These are phyloP conservation scores for Podospora conica DNA, from an alignment of 495 filamentous ascomycete genomes.

Conservation along the genomic window DNA sequence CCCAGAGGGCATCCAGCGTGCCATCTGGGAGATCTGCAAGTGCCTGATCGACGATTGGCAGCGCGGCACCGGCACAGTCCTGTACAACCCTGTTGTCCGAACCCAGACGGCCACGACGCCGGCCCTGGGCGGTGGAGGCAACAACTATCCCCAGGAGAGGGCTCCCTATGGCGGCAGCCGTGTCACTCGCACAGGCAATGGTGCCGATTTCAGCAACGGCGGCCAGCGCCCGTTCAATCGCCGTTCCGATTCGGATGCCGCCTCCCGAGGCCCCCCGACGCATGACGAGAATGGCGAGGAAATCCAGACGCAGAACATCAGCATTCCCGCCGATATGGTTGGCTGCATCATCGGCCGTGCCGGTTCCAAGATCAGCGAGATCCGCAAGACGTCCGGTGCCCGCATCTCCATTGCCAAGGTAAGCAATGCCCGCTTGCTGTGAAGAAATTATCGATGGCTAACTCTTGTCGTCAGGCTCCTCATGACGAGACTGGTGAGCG, in stretches of 20 bases:
- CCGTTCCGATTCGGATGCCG: slow-evolving; percentile 75
- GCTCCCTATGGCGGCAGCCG: slow-evolving; percentile 57
- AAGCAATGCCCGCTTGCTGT: slow-evolving; percentile 10
- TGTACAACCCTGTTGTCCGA: slow-evolving; percentile 93
- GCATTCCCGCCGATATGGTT: slow-evolving; percentile 98
- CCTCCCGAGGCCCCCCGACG: slow-evolving; percentile 65
- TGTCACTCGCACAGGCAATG: slow-evolving; percentile 92
- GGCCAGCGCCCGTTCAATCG: slow-evolving; percentile 58
- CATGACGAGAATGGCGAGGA: slow-evolving; percentile 95
- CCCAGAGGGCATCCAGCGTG: slow-evolving; percentile 89
- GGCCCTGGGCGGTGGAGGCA: slow-evolving; percentile 26
- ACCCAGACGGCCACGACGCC: slow-evolving; percentile 57
- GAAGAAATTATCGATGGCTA: not conserved
- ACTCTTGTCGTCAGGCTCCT: slow-evolving; percentile 49
- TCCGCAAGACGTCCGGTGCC: slow-evolving; percentile 89
- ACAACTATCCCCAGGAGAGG: slow-evolving; percentile 31
- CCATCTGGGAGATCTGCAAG: slow-evolving; percentile 97
- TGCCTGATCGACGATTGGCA: slow-evolving; percentile 97
- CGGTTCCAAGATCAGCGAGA: slow-evolving; percentile 96
- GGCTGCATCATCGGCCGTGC: slow-evolving; percentile 96
- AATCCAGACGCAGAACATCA: slow-evolving; percentile 98
- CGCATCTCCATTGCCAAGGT: slow-evolving; percentile 96
- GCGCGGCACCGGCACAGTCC: slow-evolving; percentile 88
- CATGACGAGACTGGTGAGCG: slow-evolving; percentile 96
- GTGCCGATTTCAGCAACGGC: slow-evolving; percentile 91